These are phyloP conservation scores for Sordariomycetes sp. DNA, from an alignment of 2,329 filamentous ascomycete species.

Conservation along the genomic window DNA sequence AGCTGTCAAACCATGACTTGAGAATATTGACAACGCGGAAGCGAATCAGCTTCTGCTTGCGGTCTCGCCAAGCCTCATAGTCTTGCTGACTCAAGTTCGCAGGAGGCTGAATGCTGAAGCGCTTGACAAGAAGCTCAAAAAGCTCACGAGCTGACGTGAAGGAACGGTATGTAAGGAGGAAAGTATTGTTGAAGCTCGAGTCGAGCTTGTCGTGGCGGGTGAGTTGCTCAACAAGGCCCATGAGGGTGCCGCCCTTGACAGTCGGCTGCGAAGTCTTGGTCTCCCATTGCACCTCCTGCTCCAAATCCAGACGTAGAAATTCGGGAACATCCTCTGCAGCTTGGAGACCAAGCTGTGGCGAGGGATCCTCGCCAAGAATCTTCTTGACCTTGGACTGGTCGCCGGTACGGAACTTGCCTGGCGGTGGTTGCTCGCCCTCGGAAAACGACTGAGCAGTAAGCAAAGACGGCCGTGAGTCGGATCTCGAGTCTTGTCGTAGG, in stretches of 20 bases:
- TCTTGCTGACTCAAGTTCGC: conserved; percentile 67
- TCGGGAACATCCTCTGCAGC: conserved; percentile 70
- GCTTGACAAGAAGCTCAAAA: conserved; percentile 83
- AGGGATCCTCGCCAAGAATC: conserved; percentile 57
- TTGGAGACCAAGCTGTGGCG: conserved; percentile 32
- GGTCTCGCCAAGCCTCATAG: conserved; percentile 80
- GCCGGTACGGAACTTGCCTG: conserved; percentile 46
- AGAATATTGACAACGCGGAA: conserved; percentile 96
- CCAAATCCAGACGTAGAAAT: conserved; percentile 78
- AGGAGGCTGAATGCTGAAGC: conserved; percentile 88
- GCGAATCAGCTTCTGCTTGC: conserved; percentile 91
- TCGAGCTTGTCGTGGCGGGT: conserved; percentile 94
- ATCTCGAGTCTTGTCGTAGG: conserved; percentile 46
- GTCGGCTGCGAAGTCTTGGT: conserved; percentile 65
- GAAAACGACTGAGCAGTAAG: conserved; percentile 53
- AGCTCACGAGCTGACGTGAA: conserved; percentile 87
- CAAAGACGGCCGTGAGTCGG: conserved; percentile 33
- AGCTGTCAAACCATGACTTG: conserved; percentile 97
- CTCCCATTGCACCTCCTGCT: conserved; percentile 85
- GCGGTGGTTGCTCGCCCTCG: conserved; percentile 46
- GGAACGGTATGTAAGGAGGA: conserved; percentile 91
- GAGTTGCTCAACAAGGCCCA: conserved; percentile 86
- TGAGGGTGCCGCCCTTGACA: conserved; percentile 81
- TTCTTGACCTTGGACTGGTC: conserved; percentile 57
- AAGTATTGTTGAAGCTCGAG: conserved; percentile 93